These are phyloP conservation scores for Yarrowia deformans DNA, from an alignment of 805 yeast genomes.

Conservation along the genomic window DNA sequence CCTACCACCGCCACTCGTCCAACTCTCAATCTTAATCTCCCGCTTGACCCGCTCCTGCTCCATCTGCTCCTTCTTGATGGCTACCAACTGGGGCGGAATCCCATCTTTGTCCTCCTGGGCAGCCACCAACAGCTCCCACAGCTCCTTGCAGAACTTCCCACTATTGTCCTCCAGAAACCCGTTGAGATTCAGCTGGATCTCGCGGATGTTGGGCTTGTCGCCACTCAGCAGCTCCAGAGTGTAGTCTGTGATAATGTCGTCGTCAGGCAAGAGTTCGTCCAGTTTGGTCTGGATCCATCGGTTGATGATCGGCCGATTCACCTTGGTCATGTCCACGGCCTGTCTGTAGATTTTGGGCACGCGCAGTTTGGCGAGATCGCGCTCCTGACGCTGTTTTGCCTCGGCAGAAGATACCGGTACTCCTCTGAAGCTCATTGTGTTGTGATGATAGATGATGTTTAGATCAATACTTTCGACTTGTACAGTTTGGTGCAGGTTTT, in stretches of 20 bases:
- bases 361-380: conserved; percentile 41
- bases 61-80: conserved; percentile 27
- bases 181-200: conserved; percentile 54
- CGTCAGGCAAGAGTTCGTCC: conserved; percentile 56
- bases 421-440: conserved; percentile 23
- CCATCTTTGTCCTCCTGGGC: conserved; percentile 59
- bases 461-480: not conserved
- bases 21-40: conserved; percentile 40
- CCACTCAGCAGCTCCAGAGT: conserved; percentile 54
- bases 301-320: conserved; percentile 53
- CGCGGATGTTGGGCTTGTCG: conserved; percentile 52
- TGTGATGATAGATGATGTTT: not conserved
- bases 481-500: not conserved
- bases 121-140: conserved; percentile 57
- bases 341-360: conserved; percentile 48
- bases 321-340: conserved; percentile 52
- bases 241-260: conserved; percentile 59
- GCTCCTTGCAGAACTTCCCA: conserved; percentile 52
- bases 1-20: not conserved
- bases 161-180: conserved; percentile 58
- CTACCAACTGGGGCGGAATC: conserved; percentile 53
- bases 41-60: conserved; percentile 50
- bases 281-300: conserved; percentile 54
- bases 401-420: conserved; percentile 13
- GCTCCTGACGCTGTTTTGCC: conserved; percentile 13